phyloP scores from a whole-genome alignment of 352 stramenopile species.

The Globisporangium irregulare region DNA sequence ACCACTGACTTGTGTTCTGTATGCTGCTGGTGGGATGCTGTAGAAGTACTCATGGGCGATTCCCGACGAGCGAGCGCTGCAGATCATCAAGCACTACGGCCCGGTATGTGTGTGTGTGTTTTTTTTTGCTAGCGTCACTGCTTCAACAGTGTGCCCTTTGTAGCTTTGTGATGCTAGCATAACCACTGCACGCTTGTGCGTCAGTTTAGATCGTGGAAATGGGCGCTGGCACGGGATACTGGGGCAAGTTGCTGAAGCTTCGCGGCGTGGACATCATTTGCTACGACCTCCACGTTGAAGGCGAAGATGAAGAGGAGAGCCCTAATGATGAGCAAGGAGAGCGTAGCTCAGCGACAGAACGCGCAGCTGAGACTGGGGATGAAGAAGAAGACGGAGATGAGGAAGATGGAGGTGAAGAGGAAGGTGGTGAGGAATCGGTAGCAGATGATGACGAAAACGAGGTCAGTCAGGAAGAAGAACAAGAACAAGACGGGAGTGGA shows the following conservation, averaged over 20 bases:
- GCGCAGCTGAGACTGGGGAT: constrained; percentile 26
- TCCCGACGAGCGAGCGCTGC: constrained; percentile 82
- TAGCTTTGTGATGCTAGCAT: neutral
- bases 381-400: constrained; percentile 26
- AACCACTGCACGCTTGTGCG: neutral
- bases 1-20: neutral
- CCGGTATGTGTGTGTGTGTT: constrained; percentile 34
- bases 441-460: constrained; percentile 23
- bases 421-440: constrained; percentile 24
- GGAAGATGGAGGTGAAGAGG: constrained; percentile 23
- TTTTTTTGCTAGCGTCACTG: neutral
- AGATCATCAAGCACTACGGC: constrained; percentile 90
- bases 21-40: neutral
- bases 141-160: too few species aligned
- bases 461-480: constrained; percentile 16
- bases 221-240: constrained; percentile 90
- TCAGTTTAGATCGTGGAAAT: constrained; percentile 83
- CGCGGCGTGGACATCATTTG: constrained; percentile 81
- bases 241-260: constrained; percentile 71
- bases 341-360: constrained; percentile 20
- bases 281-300: constrained; percentile 82
- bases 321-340: constrained; percentile 19
- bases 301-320: constrained; percentile 37
- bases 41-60: constrained; percentile 93
- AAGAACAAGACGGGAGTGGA: constrained; percentile 14